Base-by-base conservation (phyloP, 495 filamentous ascomycete genomes). In the Penicillium canescens region DNA sequence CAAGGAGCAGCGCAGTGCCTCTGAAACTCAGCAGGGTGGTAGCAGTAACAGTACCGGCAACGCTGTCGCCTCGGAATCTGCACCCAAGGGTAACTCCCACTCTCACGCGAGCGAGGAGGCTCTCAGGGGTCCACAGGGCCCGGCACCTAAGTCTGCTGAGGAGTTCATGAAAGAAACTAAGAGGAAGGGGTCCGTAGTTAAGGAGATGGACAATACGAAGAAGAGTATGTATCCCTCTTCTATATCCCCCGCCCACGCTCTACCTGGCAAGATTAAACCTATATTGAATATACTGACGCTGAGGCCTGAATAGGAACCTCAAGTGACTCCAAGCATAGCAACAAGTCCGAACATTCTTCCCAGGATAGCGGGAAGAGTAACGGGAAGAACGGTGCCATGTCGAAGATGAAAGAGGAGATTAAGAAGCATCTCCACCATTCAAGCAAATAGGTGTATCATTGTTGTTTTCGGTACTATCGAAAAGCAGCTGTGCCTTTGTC, bases 321-420 rank as follows among this genome's bases (percentile, higher is more conserved):
- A 9, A 40, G 9, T 31, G 46, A 45, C 3, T 50, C 58, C 4
- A 31, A 12, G 12, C 21, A 33, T 36, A 42, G 36, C 8, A 60
- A 47, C 40, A 52, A 38, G 38, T 21, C 26, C 23, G 44, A 52
- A n/a, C 38, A 45, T 4, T 37, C 50, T 14, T 46, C 55, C 3
- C 49, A 52, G 31, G 42, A 44, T 1, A 28, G 21, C 11, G 26
- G 31, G 14, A 51, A 60, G 50, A 50, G 52, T 1, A 49, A 40
- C 47, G 58, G 54, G 10, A 62, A 60, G 47, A 46, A 54, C 3
- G 42, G 64, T 16, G 48, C 63, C 10, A 49, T 71, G 37, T 16
- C 57, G 9, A 66, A 68, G 47, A 55, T 73, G 51, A 73, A 73
- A 55, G 67, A 70, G 54, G 62, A 59, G 14, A 21, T 73, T 31